phyloP scores from a whole-genome alignment of 2,329 filamentous ascomycete species.

The Fusarium cyanostomum region DNA sequence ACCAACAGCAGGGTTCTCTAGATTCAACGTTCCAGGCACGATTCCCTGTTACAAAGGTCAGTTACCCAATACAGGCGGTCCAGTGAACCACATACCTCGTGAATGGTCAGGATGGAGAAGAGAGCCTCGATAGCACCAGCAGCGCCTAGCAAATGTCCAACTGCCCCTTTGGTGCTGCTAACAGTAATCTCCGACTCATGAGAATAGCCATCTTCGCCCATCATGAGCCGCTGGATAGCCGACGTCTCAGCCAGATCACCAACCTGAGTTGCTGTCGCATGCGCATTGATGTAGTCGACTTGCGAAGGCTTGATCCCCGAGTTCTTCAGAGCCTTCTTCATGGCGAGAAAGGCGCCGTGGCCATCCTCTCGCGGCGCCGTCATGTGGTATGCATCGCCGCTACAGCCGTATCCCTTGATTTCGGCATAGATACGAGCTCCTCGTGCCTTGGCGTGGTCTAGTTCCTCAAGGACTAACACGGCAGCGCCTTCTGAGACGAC shows the following conservation, averaged over 20 bases:
- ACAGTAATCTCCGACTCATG: slow-evolving; percentile 75
- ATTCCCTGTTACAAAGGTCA: slow-evolving; percentile 65
- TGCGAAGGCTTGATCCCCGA: slow-evolving; percentile 73
- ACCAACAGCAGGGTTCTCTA: slow-evolving; percentile 71
- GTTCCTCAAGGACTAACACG: slow-evolving; percentile 86
- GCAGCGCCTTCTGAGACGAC: slow-evolving; percentile 94
- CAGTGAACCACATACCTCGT: slow-evolving; percentile 68
- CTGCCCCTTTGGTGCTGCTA: slow-evolving; percentile 92
- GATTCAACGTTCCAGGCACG: slow-evolving; percentile 87
- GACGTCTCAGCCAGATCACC: slow-evolving; percentile 89
- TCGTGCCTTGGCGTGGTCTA: slow-evolving; percentile 84
- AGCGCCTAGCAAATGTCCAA: slow-evolving; percentile 91
- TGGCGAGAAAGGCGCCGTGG: slow-evolving; percentile 81
- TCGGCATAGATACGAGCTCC: slow-evolving; percentile 89
- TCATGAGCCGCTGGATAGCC: slow-evolving; percentile 81
- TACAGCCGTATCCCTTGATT: slow-evolving; percentile 87
- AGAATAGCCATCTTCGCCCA: slow-evolving; percentile 73
- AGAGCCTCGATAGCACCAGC: slow-evolving; percentile 91
- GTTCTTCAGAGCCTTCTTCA: slow-evolving; percentile 82
- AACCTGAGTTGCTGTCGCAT: slow-evolving; percentile 87
- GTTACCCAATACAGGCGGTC: not conserved
- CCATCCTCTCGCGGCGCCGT: slow-evolving; percentile 89
- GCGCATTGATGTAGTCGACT: slow-evolving; percentile 94
- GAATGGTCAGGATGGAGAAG: slow-evolving; percentile 81
- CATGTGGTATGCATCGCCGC: slow-evolving; percentile 91